phyloP scores from a whole-genome alignment of 768 basidiomycete genomes.

The Dendrothele bispora region DNA sequence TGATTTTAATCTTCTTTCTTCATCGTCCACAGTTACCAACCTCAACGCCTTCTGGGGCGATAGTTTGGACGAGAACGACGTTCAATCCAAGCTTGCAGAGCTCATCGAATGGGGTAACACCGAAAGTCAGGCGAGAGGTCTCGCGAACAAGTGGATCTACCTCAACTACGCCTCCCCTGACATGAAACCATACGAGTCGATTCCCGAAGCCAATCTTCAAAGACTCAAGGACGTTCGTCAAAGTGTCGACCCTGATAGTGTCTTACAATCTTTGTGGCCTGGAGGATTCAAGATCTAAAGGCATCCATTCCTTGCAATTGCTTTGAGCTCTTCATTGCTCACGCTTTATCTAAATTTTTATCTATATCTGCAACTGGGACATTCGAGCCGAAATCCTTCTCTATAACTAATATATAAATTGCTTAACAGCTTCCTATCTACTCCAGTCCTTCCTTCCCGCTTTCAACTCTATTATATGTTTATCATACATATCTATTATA shows the following conservation, averaged over 20 bases:
- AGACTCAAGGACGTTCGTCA: background rate
- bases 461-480: too few relatives aligned
- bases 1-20: background rate
- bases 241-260: background rate
- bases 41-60: constrained; percentile 10
- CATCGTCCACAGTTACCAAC: constrained; percentile 7
- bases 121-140: constrained; percentile 3
- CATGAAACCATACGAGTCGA: background rate
- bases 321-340: too few relatives aligned
- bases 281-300: constrained; percentile 6
- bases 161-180: background rate
- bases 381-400: too few relatives aligned
- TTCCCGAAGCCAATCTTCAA: background rate
- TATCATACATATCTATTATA: too few relatives aligned
- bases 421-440: too few relatives aligned
- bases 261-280: background rate
- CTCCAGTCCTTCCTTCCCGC: too few relatives aligned
- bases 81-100: constrained; percentile 7
- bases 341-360: too few relatives aligned
- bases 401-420: too few relatives aligned
- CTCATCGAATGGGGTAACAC: constrained; percentile 2
- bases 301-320: too few relatives aligned
- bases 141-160: background rate
- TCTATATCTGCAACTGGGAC: too few relatives aligned
- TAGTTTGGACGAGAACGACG: constrained; percentile 8